These are phyloP conservation scores for Spinellus fusiger DNA, from an alignment of 192 early-diverging fungal species.

Conservation along the genomic window DNA sequence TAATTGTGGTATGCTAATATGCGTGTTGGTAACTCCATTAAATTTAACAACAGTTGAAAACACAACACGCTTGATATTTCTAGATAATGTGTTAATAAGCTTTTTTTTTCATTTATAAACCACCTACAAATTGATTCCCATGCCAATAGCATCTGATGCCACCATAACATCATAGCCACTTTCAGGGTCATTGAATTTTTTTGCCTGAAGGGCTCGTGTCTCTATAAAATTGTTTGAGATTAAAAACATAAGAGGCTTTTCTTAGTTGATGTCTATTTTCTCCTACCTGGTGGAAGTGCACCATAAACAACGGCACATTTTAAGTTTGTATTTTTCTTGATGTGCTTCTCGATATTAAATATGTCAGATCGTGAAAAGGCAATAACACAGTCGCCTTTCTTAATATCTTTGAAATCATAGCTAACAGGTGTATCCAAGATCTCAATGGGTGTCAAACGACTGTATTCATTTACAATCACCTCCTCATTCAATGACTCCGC, in stretches of 20 bases:
- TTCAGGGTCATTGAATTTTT: constrained; percentile 80
- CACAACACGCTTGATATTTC: constrained; percentile 84
- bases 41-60: constrained; percentile 78
- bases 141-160: constrained; percentile 94
- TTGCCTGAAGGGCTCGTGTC: constrained; percentile 81
- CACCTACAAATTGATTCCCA: constrained; percentile 91
- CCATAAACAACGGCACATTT: constrained; percentile 92
- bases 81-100: constrained; percentile 9
- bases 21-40: constrained; percentile 52
- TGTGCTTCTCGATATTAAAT: constrained; percentile 68
- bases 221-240: constrained; percentile 43
- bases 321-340: constrained; percentile 69
- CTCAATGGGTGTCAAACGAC: constrained; percentile 65
- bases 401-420: constrained; percentile 51
- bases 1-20: constrained; percentile 67
- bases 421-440: constrained; percentile 51
- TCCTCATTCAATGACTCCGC: constrained; percentile 69
- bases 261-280: background rate
- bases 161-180: constrained; percentile 79
- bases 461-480: constrained; percentile 71
- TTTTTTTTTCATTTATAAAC: background rate
- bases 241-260: background rate
- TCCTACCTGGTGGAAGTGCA: constrained; percentile 71
- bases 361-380: constrained; percentile 81
- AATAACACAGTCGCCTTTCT: constrained; percentile 83